A percentile compares a stretch with the other conserved stretches of the same genome.
These are phyloP conservation scores for Agaricales sp. DNA, from an alignment of 1,284 basidiomycete genomes.

Conservation along the genomic window DNA sequence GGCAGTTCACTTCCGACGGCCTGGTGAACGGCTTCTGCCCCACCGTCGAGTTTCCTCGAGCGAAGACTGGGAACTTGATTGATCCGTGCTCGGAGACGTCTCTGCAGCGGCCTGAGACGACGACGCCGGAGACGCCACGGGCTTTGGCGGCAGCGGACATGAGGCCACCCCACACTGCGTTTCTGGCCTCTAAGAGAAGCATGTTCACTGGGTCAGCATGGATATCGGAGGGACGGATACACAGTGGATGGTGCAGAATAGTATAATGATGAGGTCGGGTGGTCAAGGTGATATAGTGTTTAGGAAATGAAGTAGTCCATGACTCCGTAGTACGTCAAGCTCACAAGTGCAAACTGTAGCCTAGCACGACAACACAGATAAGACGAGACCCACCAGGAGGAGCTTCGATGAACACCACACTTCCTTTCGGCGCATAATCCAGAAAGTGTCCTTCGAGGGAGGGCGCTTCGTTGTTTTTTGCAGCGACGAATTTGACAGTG, in stretches of 20 bases:
- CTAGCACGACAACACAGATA: conserved; percentile 1
- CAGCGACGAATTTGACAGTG: conserved; percentile 81
- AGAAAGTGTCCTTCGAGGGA: conserved; percentile 74
- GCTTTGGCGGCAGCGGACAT: conserved; percentile 80
- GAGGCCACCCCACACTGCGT: conserved; percentile 87
- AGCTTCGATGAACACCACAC: conserved; percentile 70
- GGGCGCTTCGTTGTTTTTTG: conserved; percentile 52
- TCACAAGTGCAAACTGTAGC: not conserved
- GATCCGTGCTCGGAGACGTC: conserved; percentile 72
- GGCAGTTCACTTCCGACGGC: conserved; percentile 68
- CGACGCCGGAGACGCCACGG: conserved; percentile 59
- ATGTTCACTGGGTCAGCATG: conserved; percentile 10
- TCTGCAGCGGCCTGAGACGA: conserved; percentile 79
- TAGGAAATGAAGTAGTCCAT: too few relatives aligned
- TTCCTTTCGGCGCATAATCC: conserved; percentile 61
- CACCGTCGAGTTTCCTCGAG: conserved; percentile 74
- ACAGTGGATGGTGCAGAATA: conserved; percentile 7
- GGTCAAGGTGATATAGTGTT: too few relatives aligned
- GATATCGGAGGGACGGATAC: conserved; percentile 7
- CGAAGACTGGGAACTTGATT: conserved; percentile 67
- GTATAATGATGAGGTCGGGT: too few relatives aligned
- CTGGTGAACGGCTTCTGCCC: conserved; percentile 87
- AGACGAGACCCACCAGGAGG: conserved; percentile 49
- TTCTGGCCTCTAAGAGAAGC: conserved; percentile 49
- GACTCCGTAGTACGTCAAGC: too few relatives aligned